Evolutionary conservation across 768 basidiomycete species (phyloP).

Genomic region (Jaapia argillacea): DNA sequence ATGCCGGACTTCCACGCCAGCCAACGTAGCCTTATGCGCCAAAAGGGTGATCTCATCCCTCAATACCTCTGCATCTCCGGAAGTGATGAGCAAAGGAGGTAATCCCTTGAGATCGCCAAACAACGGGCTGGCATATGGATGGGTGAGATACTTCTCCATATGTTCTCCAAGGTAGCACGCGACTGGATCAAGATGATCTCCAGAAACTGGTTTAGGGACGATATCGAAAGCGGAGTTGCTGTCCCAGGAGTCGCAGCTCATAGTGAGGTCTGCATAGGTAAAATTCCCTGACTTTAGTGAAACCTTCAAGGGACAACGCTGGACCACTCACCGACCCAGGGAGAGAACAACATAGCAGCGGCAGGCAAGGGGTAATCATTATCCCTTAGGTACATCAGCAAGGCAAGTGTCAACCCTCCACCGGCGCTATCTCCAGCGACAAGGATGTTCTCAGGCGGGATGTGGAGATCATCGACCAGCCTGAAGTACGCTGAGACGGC

Average conservation of each 20-base stretch:
- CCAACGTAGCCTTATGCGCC: conserved; percentile 85
- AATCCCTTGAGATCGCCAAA: conserved; percentile 85
- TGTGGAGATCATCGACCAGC: conserved; percentile 77
- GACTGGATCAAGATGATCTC: conserved; percentile 89
- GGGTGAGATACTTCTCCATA: conserved; percentile 76
- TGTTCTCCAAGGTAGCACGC: conserved; percentile 85
- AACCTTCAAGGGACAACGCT: neutral
- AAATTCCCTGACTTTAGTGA: neutral
- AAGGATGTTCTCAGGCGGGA: conserved; percentile 86
- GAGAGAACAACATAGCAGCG: conserved; percentile 83
- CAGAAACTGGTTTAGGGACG: conserved; percentile 57
- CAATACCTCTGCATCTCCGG: conserved; percentile 92
- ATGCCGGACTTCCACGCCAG: conserved; percentile 79
- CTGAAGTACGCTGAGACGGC: conserved; percentile 82
- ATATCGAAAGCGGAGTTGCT: conserved; percentile 85
- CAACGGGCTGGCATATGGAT: conserved; percentile 92
- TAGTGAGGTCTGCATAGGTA: conserved; percentile 62
- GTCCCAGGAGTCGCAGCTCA: conserved; percentile 98
- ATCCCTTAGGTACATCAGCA: conserved; percentile 93
- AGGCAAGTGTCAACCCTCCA: conserved; percentile 75
- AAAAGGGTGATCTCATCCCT: conserved; percentile 87
- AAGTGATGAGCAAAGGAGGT: conserved; percentile 86
- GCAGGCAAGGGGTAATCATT: conserved; percentile 77
- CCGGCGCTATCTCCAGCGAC: conserved; percentile 91
- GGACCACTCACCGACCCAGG: conserved; percentile 79